Evolutionary conservation across 139 green algal genomes (phyloP).

Genomic region (Chlamydomonas sphaeroides): DNA sequence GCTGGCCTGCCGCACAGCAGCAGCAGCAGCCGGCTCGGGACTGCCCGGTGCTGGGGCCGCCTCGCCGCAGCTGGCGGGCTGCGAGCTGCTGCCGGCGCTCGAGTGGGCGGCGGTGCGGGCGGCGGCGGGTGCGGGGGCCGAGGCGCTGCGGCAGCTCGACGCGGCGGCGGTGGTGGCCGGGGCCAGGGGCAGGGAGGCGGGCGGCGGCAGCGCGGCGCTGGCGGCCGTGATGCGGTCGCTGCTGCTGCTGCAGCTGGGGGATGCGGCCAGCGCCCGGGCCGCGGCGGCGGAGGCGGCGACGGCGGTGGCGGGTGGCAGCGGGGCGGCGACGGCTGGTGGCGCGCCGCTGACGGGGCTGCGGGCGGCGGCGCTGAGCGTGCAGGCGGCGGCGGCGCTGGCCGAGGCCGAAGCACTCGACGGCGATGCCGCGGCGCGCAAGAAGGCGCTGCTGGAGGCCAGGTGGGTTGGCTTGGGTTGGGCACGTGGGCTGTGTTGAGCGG

Average conservation of each 20-base stretch:
- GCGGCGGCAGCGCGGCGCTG: neutral
- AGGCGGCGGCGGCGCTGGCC: conserved; percentile 21
- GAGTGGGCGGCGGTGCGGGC: conserved; percentile 15
- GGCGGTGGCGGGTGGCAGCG: neutral
- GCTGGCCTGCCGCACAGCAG: neutral
- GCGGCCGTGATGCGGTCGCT: neutral
- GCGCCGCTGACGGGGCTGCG: neutral
- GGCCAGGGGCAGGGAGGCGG: neutral
- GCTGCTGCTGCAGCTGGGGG: conserved; percentile 14
- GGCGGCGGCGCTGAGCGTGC: neutral
- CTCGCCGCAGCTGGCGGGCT: neutral
- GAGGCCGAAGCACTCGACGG: neutral
- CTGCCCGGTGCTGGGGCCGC: neutral
- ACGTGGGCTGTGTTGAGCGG: neutral
- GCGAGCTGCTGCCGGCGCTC: conserved; percentile 1
- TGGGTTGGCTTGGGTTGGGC: too few relatives aligned
- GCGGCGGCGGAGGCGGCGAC: neutral
- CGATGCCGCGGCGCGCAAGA: conserved; percentile 12
- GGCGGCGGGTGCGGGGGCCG: neutral
- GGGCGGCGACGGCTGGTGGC: neutral
- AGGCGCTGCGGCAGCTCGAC: neutral
- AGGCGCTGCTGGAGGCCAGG: conserved; percentile 29
- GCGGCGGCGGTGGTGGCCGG: neutral
- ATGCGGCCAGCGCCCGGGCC: neutral
- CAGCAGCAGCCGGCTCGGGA: neutral